These are phyloP conservation scores for Saccharomyces hybrid DNA, from an alignment of 1,139 yeast genomes.

Conservation along the genomic window DNA sequence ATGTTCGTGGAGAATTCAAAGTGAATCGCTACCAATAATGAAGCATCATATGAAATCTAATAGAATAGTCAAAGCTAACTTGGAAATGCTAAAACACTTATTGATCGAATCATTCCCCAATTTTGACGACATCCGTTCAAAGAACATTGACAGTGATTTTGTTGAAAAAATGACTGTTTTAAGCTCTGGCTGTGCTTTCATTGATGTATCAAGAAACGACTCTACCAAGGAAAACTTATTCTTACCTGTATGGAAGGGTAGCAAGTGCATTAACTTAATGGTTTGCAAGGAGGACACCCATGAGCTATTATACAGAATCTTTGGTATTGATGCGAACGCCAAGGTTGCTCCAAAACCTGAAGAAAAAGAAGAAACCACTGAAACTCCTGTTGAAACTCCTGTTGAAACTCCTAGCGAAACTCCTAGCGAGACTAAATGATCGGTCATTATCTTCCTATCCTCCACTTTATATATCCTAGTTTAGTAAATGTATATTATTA, in stretches of 20 bases:
- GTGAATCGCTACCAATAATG: constrained; percentile 68
- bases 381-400: neutral
- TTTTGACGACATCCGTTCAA: constrained; percentile 44
- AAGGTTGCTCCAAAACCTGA: constrained; percentile 34
- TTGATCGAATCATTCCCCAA: constrained; percentile 79
- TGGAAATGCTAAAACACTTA: constrained; percentile 55
- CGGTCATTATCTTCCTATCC: neutral
- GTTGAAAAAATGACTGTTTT: constrained; percentile 44
- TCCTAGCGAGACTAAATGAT: constrained; percentile 5
- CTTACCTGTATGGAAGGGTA: constrained; percentile 91
- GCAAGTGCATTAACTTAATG: constrained; percentile 79
- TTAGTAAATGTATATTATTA: neutral
- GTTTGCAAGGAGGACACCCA: constrained; percentile 88
- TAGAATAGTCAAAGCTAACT: constrained; percentile 46
- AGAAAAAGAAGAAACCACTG: constrained; percentile 7
- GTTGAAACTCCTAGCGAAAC: neutral
- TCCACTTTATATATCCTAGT: neutral
- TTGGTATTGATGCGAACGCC: constrained; percentile 60
- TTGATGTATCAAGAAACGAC: constrained; percentile 54
- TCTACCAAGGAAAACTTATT: constrained; percentile 55
- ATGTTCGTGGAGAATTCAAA: constrained; percentile 87
- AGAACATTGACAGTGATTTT: constrained; percentile 52
- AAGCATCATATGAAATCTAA: constrained; percentile 48
- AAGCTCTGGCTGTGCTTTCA: constrained; percentile 78
- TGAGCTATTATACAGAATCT: constrained; percentile 78